A percentile compares a stretch with the other conserved stretches of the same genome.
These are phyloP conservation scores for Linderina pennispora DNA, from an alignment of 192 early-diverging fungal species.

Conservation along the genomic window DNA sequence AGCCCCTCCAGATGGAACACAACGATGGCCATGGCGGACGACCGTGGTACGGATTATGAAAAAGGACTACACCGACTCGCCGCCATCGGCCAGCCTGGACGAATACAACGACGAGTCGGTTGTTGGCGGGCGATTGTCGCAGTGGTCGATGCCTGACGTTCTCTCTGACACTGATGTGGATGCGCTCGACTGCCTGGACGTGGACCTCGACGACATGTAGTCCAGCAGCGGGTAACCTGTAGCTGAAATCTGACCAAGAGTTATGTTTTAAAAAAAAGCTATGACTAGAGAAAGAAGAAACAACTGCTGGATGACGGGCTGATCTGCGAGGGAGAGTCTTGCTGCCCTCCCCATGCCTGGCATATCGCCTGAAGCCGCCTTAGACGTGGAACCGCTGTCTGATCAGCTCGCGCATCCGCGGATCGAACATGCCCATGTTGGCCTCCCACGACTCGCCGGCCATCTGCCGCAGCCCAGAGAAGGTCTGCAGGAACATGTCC, in stretches of 20 bases:
- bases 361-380: no score
- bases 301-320: no score
- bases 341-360: no score
- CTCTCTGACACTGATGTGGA: conserved; percentile 12
- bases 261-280: conserved; percentile 1
- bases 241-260: not conserved
- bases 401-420: conserved; percentile 35
- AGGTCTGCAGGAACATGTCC: conserved; percentile 47
- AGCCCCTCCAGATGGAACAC: no score
- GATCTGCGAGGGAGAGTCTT: no score
- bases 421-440: conserved; percentile 36
- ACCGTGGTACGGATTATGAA: not conserved
- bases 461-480: conserved; percentile 45
- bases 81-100: not conserved
- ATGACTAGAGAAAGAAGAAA: not conserved
- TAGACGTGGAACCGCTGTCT: conserved; percentile 37
- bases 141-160: conserved; percentile 26
- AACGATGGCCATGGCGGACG: not conserved
- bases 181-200: conserved; percentile 36
- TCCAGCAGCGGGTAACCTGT: not conserved
- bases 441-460: conserved; percentile 41
- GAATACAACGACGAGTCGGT: conserved; percentile 21
- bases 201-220: conserved; percentile 39
- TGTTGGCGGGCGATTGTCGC: conserved; percentile 32
- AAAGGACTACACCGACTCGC: no score